These are phyloP conservation scores for Arthrobotrys sinensis DNA, from an alignment of 2,329 filamentous ascomycete species.

Conservation along the genomic window DNA sequence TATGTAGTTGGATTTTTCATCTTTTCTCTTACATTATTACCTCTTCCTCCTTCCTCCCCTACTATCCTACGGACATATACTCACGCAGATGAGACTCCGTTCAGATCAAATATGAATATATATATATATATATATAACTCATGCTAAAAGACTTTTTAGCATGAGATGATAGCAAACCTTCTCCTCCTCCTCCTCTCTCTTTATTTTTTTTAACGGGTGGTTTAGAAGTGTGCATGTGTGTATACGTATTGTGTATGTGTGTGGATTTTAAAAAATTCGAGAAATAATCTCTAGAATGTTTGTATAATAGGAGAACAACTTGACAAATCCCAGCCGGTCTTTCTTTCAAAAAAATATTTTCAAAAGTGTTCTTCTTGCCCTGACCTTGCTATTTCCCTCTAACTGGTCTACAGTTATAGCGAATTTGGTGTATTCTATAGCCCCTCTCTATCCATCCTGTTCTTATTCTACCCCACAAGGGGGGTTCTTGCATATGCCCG, in stretches of 20 bases:
- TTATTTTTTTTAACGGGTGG: not conserved
- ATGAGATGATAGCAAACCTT: not conserved
- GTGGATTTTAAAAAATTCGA: no score
- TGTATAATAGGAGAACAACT: no score
- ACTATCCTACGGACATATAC: not conserved
- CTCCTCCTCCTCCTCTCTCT: slow-evolving; percentile 1
- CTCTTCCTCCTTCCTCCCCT: not conserved
- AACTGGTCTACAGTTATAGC: slow-evolving; percentile 13
- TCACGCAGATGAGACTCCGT: not conserved
- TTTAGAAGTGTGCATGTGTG: not conserved
- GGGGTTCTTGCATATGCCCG: no score
- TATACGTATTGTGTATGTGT: not conserved
- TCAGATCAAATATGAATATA: slow-evolving; percentile 6
- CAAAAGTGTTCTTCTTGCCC: not conserved
- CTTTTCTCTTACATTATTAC: not conserved
- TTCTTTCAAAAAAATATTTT: not conserved
- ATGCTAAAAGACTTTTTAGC: not conserved
- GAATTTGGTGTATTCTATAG: not conserved
- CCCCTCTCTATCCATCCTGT: not conserved
- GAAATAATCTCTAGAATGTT: no score
- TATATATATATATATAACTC: slow-evolving; percentile 13
- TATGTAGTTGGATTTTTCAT: not conserved
- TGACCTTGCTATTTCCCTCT: not conserved
- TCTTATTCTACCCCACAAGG: no score
- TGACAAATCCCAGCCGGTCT: not conserved